These are phyloP conservation scores for Cladorrhinum sp. DNA, from an alignment of 2,329 filamentous ascomycete species.

Conservation along the genomic window DNA sequence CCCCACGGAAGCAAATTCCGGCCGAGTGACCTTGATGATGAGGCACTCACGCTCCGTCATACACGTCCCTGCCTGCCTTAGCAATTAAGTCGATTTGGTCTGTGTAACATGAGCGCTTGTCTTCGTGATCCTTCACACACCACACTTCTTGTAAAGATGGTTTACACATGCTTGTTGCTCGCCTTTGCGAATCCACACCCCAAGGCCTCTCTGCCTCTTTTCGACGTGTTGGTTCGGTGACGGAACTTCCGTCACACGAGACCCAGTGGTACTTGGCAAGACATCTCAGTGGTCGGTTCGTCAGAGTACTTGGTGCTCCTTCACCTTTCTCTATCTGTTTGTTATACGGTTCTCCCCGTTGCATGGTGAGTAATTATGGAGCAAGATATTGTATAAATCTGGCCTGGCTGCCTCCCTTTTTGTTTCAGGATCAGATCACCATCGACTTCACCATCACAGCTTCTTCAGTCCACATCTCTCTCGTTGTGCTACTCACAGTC, in stretches of 20 bases:
- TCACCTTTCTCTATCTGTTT: not conserved
- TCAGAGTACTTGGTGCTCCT: not conserved
- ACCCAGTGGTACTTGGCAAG: not conserved
- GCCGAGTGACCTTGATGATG: not conserved
- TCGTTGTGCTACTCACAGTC: not conserved
- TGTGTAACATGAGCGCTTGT: not conserved
- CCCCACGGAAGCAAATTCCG: not conserved
- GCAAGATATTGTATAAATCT: not conserved
- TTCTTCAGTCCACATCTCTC: too few relatives aligned
- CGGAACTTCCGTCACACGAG: not conserved
- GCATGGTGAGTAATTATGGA: not conserved
- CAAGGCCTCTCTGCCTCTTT: not conserved
- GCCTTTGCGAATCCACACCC: not conserved
- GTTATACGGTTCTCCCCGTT: not conserved
- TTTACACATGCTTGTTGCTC: not conserved
- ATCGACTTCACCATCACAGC: not conserved
- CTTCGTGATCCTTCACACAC: not conserved
- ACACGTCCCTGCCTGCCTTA: not conserved
- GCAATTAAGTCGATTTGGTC: not conserved
- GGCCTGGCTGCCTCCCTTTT: not conserved
- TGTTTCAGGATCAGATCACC: not conserved
- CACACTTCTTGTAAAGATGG: not conserved
- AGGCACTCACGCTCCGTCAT: not conserved
- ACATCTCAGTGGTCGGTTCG: not conserved
- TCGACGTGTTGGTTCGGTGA: not conserved